Percentiles rank a stretch among this genome's conserved stretches.
Evolutionary conservation across 1,284 basidiomycete genomes (phyloP).

Genomic region (Pascua guehoae): DNA sequence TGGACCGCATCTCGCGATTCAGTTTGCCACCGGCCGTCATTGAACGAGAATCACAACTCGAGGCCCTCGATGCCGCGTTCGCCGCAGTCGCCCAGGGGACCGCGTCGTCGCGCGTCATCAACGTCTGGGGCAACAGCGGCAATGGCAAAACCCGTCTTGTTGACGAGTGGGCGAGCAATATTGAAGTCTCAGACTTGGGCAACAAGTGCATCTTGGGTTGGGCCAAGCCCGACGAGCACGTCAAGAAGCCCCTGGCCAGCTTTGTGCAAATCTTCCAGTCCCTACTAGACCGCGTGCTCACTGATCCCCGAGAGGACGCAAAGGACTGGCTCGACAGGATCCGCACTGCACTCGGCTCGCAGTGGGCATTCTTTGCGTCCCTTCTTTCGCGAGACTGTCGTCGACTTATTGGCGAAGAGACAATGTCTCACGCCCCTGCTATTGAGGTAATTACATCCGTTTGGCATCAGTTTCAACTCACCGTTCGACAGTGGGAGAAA

Average conservation of each 20-base stretch:
- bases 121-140: slow-evolving; percentile 36
- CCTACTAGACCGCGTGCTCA: slow-evolving; percentile 37
- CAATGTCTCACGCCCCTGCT: neutral
- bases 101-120: slow-evolving; percentile 18
- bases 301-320: slow-evolving; percentile 36
- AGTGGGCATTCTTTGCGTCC: slow-evolving; percentile 31
- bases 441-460: slow-evolving; percentile 16
- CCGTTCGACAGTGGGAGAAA: slow-evolving; percentile 21
- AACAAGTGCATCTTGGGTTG: slow-evolving; percentile 26
- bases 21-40: slow-evolving; percentile 24
- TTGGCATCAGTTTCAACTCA: neutral
- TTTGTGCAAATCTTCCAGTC: slow-evolving; percentile 42
- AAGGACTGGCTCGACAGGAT: slow-evolving; percentile 33
- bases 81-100: slow-evolving; percentile 2
- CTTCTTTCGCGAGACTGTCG: slow-evolving; percentile 32
- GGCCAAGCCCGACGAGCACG: slow-evolving; percentile 36
- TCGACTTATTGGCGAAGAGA: slow-evolving; percentile 21
- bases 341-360: slow-evolving; percentile 21
- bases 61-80: slow-evolving; percentile 23
- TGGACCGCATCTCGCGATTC: slow-evolving; percentile 36
- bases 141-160: slow-evolving; percentile 39
- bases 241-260: slow-evolving; percentile 32
- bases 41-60: slow-evolving; percentile 29
- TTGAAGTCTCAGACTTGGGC: slow-evolving; percentile 17
- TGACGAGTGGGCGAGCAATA: slow-evolving; percentile 26